These are phyloP conservation scores for Penicillium egyptiacum DNA, from an alignment of 495 filamentous ascomycete species.

Conservation along the genomic window DNA sequence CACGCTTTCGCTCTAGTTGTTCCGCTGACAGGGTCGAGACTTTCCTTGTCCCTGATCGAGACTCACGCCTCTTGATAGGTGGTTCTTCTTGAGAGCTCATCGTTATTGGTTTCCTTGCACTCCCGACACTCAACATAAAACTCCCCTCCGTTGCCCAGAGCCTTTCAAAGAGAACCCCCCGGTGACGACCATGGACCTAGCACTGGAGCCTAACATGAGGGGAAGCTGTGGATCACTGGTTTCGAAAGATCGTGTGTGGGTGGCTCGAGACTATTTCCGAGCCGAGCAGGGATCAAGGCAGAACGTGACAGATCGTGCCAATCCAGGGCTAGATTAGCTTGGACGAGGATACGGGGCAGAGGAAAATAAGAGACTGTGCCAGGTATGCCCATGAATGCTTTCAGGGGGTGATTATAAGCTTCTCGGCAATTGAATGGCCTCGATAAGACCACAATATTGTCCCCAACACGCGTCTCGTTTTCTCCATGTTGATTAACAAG, in stretches of 20 bases:
- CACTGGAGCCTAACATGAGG: conserved; percentile 15
- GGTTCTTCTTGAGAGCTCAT: conserved; percentile 21
- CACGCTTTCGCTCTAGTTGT: conserved; percentile 62
- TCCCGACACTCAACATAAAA: conserved; percentile 2
- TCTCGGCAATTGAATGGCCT: conserved; percentile 6
- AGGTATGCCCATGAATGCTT: not conserved
- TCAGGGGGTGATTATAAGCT: not conserved
- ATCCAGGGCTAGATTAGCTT: conserved; percentile 7
- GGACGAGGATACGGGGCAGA: not conserved
- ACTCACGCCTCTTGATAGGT: conserved; percentile 40
- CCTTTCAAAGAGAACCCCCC: conserved; percentile 16
- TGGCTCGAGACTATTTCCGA: conserved; percentile 15
- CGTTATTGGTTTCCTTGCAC: conserved; percentile 14
- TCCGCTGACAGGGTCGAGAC: conserved; percentile 58
- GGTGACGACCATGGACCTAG: conserved; percentile 22
- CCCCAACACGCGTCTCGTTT: not conserved
- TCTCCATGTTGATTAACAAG: conserved; percentile 23
- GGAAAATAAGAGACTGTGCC: not conserved
- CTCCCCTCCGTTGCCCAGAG: conserved; percentile 10
- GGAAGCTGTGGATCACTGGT: conserved; percentile 6
- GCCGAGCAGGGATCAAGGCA: conserved; percentile 12
- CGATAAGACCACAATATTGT: conserved; percentile 7
- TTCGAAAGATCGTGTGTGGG: conserved; percentile 5
- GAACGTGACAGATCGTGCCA: conserved; percentile 8
- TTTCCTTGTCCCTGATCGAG: conserved; percentile 59